Evolutionary conservation across 2,329 filamentous ascomycete species (phyloP).

Genomic region (Hymenoscyphus repandus): DNA sequence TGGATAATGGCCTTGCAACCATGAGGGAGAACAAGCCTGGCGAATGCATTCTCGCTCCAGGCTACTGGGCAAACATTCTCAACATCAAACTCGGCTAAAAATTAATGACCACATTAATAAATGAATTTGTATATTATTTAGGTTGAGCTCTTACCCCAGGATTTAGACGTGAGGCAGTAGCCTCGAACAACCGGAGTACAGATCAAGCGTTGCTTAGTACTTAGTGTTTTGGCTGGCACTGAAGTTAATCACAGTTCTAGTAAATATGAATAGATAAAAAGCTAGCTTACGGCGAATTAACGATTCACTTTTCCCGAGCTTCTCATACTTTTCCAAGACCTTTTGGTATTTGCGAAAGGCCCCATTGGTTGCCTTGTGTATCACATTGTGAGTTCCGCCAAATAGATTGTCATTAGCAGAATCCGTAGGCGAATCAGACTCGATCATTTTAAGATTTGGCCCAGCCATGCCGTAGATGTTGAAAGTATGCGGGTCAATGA

Average conservation of each 20-base stretch:
- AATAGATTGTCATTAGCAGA: neutral
- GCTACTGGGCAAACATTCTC: slow-evolving; percentile 7
- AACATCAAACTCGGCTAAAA: slow-evolving; percentile 21
- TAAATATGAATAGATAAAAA: neutral
- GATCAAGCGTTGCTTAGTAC: slow-evolving; percentile 16
- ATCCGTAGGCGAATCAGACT: neutral
- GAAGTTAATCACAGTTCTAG: neutral
- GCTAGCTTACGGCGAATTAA: neutral
- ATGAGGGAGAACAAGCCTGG: slow-evolving; percentile 42
- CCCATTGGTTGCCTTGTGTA: slow-evolving; percentile 13
- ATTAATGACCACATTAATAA: slow-evolving; percentile 3
- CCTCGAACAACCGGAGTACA: slow-evolving; percentile 29
- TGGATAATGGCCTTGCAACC: slow-evolving; percentile 42
- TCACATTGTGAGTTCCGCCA: slow-evolving; percentile 7
- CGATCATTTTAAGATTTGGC: slow-evolving; percentile 8
- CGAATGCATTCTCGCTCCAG: slow-evolving; percentile 40
- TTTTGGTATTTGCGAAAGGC: slow-evolving; percentile 12
- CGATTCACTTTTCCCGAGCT: neutral
- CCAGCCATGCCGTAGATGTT: slow-evolving; percentile 13
- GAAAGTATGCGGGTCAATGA: slow-evolving; percentile 17
- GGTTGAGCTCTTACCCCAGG: slow-evolving; percentile 26
- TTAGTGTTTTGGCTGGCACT: slow-evolving; percentile 3
- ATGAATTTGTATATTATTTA: neutral
- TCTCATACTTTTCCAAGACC: slow-evolving; percentile 6
- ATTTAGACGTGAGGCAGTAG: slow-evolving; percentile 31